Evolutionary conservation across 139 green algal species (phyloP), one percentile per base, ranked within the genome.

Genomic region (Picochlorum sp.): DNA sequence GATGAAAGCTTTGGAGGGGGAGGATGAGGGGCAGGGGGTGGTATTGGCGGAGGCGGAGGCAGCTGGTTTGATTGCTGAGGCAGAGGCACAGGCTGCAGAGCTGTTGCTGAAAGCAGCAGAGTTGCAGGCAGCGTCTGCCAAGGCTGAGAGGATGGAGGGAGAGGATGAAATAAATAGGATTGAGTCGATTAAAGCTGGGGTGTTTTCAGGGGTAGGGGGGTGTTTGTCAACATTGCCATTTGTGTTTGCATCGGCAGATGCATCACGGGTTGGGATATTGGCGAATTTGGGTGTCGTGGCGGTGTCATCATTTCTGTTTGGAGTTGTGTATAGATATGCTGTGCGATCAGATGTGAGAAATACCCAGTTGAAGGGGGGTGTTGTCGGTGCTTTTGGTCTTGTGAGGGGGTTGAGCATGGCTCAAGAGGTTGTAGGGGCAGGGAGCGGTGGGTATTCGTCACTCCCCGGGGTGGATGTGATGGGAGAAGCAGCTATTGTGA

Each of bases 61-160:
- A 41, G 26, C 45, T 38, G 28, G 32, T 3, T 58, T 74, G 23
- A 63, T 90, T 65, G 83, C 83, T 6, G 72, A 84, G 15, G 83
- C 83, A 9, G 83, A 90, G 69, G 82, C 83, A 49, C 69, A 63
- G 37, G 82, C 81, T 38, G 81, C 81, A 44, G 73, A 86, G 65
- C 73, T 75, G 45, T 58, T 83, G 60, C 30, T 88, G 50, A 23
- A 45, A 20, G 81, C 79, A 20, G 81, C 79, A 24, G 54, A 88
- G 62, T 50, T 84, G 9, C 58, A 88, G 76, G 67, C 61, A 11
- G 32, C 49, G 16, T 49, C 23, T 7, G 73, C 69, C 1, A 41
- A 49, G 9, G 41, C 65, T 52, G 38, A 66, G 13, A 28, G 2
- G 6, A 24, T 45, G n/a, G 24, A 51, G 50, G 23, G 9, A 32